Evolutionary conservation across 257 asterid genomes (phyloP), one percentile per base, ranked within the genome.

Genomic region (Lycium ferocissimum): DNA sequence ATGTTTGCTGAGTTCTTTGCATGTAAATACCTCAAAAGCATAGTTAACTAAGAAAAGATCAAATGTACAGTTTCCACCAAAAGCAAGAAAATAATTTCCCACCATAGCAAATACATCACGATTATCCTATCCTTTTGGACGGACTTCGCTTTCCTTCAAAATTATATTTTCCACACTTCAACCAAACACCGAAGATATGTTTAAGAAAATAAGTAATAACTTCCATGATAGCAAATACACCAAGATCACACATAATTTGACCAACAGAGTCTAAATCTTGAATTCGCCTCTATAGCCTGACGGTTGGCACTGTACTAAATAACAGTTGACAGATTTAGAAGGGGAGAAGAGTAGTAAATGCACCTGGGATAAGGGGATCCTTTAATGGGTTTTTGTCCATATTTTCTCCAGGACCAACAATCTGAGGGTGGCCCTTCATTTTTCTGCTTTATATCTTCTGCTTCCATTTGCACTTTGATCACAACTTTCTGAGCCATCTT

Each of bases 321-420:
- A n/a, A 57, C 11, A 37, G 33, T 11, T 1, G 9, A 26, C 9
- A 38, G 10, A 79, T 63, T 53, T 38, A 37, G 84, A 79, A 61
- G 65, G 26, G 35, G 11, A 4, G 9, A 61, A 5, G 57, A 57
- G 83, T 2, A 51, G 65, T 76, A 78, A 79, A 72, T 9, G n/a
- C 67, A 92, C 97, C 97, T 93, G 79, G 97, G 97, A 87, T 91
- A 89, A 84, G 93, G 93, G 83, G 96, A 90, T 63, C 95, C 95
- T 91, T 93, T 93, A 63, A 93, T 93, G 89, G 97, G 93, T 84
- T 93, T 92, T 80, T 93, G 95, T 70, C 95, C 94, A 93, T 93
- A 93, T 88, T 93, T 93, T 87, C 96, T 91, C 96, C 94, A 91
- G 71, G 94, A 90, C 93, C 96, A 93, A 82, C 93, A 85, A 87